Percentiles rank a stretch among this genome's conserved stretches.
Conservation (phyloP, 371 early-diverging fungal species). For the Mortierella sp. region DNA sequence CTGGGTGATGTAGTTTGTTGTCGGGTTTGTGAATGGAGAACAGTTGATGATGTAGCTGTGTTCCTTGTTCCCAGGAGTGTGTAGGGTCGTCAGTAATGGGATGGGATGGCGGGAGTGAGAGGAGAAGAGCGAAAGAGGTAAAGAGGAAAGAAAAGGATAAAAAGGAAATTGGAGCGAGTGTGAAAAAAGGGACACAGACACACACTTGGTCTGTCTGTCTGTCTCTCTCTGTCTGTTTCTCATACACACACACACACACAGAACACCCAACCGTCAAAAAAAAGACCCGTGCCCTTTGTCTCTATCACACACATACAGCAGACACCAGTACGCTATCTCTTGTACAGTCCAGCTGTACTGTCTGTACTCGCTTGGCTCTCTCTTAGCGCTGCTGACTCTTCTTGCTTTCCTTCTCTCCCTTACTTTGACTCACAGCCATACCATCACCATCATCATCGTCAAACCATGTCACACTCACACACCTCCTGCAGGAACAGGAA, state of each 20-base stretch:
- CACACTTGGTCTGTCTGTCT: no score
- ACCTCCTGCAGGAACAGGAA: background rate
- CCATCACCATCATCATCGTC: no score
- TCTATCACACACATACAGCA: background rate
- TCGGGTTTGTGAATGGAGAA: background rate
- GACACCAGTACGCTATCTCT: no score
- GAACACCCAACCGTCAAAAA: background rate
- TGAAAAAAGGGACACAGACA: background rate
- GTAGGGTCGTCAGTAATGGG: background rate
- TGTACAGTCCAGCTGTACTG: no score
- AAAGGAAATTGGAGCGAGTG: background rate
- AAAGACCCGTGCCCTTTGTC: background rate
- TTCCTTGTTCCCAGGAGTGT: background rate
- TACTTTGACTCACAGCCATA: background rate
- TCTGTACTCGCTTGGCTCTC: no score
- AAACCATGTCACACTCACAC: background rate
- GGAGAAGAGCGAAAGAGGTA: background rate
- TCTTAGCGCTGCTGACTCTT: background rate
- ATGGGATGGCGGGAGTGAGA: background rate
- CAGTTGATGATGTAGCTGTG: background rate
- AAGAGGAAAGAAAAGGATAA: conserved; percentile 4
- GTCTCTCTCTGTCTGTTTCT: no score
- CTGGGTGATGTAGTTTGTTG: background rate
- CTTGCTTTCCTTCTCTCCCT: background rate
- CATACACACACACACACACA: no score